Evolutionary conservation across 164 flowering plant genomes (phyloP).

Genomic region (Annona cherimola): DNA sequence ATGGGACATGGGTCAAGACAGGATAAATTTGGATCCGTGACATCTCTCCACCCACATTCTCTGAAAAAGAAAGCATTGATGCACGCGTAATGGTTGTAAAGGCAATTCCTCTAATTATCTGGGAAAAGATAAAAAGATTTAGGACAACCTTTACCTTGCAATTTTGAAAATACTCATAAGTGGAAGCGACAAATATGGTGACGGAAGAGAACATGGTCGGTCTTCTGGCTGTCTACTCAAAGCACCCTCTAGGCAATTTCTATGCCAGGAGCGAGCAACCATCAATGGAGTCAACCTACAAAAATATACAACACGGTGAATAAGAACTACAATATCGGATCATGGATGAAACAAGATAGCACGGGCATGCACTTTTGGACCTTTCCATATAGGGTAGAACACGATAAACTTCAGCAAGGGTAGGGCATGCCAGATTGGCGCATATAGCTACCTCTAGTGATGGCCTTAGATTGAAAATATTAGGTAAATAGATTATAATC

Average conservation of each 20-base stretch:
- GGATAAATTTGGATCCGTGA: constrained; percentile 27
- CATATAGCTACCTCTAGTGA: no score
- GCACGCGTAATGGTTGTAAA: neutral
- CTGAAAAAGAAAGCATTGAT: constrained; percentile 33
- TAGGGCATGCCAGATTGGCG: no score
- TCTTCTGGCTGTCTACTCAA: constrained; percentile 39
- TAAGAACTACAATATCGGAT: neutral
- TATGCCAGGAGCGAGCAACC: constrained; percentile 94
- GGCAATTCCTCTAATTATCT: neutral
- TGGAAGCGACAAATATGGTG: constrained; percentile 77
- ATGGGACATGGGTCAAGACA: constrained; percentile 82
- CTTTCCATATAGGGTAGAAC: no score
- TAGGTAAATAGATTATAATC: no score
- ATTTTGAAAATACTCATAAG: constrained; percentile 77
- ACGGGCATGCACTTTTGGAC: no score
- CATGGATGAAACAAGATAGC: neutral
- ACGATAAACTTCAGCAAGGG: no score
- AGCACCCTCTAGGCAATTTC: constrained; percentile 62
- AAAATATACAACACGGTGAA: constrained; percentile 5
- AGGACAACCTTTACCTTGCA: constrained; percentile 49
- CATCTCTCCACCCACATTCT: constrained; percentile 77
- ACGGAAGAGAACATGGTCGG: constrained; percentile 35
- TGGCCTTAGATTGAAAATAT: no score
- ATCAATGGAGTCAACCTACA: constrained; percentile 80
- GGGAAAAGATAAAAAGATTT: neutral